Conservation (phyloP, 2,329 filamentous ascomycete species). For the Epichloe baconii region DNA sequence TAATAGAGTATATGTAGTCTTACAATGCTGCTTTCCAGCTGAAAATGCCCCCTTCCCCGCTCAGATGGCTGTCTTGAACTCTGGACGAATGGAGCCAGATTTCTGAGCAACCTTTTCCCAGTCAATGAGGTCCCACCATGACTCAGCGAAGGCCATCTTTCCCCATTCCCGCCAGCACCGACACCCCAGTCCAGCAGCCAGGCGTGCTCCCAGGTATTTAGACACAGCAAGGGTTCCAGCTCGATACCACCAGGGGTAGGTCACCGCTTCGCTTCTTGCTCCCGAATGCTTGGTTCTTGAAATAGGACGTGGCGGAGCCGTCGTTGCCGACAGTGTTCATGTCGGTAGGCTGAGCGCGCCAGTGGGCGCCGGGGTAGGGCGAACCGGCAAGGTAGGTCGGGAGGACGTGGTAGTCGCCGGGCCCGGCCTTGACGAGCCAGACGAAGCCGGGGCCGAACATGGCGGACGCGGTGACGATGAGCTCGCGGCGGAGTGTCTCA, state of each 20-base stretch:
- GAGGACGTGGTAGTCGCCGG: slow-evolving; percentile 51
- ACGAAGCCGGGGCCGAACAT: slow-evolving; percentile 98
- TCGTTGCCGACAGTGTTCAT: slow-evolving; percentile 48
- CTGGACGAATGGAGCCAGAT: slow-evolving; percentile 20
- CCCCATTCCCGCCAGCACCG: slow-evolving; percentile 46
- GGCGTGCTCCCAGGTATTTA: slow-evolving; percentile 94
- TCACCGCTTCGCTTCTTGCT: slow-evolving; percentile 16
- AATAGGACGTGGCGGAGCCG: slow-evolving; percentile 23
- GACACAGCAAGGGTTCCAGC: slow-evolving; percentile 67
- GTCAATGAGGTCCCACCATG: slow-evolving; percentile 82
- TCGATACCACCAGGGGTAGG: slow-evolving; percentile 54
- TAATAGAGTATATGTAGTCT: slow-evolving; percentile 1
- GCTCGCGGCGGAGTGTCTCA: slow-evolving; percentile 67
- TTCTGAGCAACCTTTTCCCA: slow-evolving; percentile 58
- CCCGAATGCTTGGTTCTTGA: slow-evolving; percentile 25
- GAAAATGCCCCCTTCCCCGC: too few relatives aligned
- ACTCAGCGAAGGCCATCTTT: slow-evolving; percentile 62
- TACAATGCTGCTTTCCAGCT: slow-evolving; percentile 5
- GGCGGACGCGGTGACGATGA: slow-evolving; percentile 65
- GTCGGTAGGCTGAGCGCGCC: slow-evolving; percentile 55
- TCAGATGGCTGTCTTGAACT: slow-evolving; percentile 17
- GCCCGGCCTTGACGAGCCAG: slow-evolving; percentile 64
- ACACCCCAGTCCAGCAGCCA: slow-evolving; percentile 73
- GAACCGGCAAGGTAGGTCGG: slow-evolving; percentile 85
- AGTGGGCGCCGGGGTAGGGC: slow-evolving; percentile 76